Evolutionary conservation across 2,329 filamentous ascomycete species (phyloP), one percentile per base, ranked within the genome.

Genomic region (Achaetomium macrosporum): DNA sequence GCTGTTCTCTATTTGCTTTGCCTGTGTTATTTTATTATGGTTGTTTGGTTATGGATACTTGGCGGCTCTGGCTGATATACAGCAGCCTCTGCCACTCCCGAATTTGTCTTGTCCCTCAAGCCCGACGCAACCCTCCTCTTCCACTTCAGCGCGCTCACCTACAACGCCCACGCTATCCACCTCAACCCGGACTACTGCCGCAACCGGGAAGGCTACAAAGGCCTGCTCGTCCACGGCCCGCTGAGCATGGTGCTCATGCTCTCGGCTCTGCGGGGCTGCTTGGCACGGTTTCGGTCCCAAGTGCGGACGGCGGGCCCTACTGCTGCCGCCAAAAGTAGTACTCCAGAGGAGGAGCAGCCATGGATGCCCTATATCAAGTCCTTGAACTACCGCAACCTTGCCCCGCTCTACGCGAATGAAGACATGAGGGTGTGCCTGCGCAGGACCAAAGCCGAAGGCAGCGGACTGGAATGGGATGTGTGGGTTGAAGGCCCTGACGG

Each of bases 131-230:
- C 79, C 5, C 79, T 96, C 5, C 82, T 99, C 50, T 96, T 95
- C 72, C 83, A 91, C 54, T 97, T 92, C 74, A 93, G 87, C 17
- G 90, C 90, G 0, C 79, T 99, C 33, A 92, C 88, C 2, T 91
- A 90, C 74, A 99, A 99, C 69, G 89, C 90, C 1, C 93, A 99
- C 69, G 76, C 79, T 15, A 96, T 99, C 61, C 93, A 99, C 70
- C 76, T 95, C 19, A 88, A 96, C 67, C 78, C 77, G 1, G 65
- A 76, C 41, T 95, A 89, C 69, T 84, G 83, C 47, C 77, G 78
- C 37, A 73, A 79, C 12, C 73, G 84, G 12, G 93, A 97, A 68
- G 87, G 87, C 11, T 84, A 95, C 66, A 77, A 77, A 5, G 80
- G 84, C 55, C 74, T 90, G 25, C 77, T 97, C 15, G 88, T 97